Evolutionary conservation across 345 rosid genomes (phyloP), one percentile per base, ranked within the genome.

Genomic region (Jatropha curcas): DNA sequence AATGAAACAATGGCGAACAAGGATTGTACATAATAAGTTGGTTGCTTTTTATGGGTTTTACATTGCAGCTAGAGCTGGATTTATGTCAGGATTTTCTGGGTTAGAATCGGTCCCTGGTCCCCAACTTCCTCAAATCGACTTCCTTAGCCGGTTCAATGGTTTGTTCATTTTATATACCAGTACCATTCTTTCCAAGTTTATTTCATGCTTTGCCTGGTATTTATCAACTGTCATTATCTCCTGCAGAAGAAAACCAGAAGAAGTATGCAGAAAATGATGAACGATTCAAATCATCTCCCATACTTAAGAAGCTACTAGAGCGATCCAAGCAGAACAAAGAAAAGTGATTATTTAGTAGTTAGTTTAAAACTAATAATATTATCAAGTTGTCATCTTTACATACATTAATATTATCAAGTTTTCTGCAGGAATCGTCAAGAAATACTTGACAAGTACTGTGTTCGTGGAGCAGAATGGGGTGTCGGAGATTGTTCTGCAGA

Each of bases 381-480:
- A 24, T 55, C 45, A 37, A 76, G 64, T 69, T 17, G n/a, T 48
- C 16, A 48, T 48, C 13, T 46, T 17, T 13, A 19, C 3, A 46
- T 46, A 46, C 4, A 12, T 9, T 41, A 48, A 48, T 1, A 48
- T 48, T 20, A 24, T 55, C 45, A 37, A 76, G 64, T 69, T 17
- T 41, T 41, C 13, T 71, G 17, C 85, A 90, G 98, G 87, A 90
- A 94, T 83, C 75, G 74, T 70, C 86, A 78, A 82, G 82, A 70
- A 60, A 84, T 80, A 65, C 87, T 79, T 72, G 96, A 92, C 84
- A 94, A 92, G 70, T 94, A 94, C 73, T 94, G 98, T 81, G 43
- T 92, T 20, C 86, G 98, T 0, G 98, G 96, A 27, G 97, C 98
- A 3, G 97, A 92, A 73, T 92, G 97, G 97, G 98, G 98, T 6